Percentiles rank a stretch among this genome's conserved stretches.
Evolutionary conservation across 129 eudicot genomes (phyloP).

Genomic region (Deinandra increscens): DNA sequence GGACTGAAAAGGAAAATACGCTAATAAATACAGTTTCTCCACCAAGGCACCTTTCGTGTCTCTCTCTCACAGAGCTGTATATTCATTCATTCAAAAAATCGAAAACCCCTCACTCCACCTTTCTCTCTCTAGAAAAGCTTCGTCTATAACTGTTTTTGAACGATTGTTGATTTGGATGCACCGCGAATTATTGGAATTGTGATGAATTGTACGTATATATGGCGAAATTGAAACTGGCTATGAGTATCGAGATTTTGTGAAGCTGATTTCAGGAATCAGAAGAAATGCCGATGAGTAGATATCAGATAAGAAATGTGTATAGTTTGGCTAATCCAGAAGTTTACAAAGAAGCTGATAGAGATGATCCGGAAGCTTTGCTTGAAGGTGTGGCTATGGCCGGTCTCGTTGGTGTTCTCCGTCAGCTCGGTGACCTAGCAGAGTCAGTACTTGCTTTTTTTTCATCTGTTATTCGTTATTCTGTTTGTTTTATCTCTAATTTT

Average conservation of each 20-base stretch:
- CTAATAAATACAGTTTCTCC: conserved; percentile 20
- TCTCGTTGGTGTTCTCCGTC: conserved; percentile 89
- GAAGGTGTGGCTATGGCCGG: conserved; percentile 99
- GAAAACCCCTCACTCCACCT: conserved; percentile 12
- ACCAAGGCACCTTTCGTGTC: background rate
- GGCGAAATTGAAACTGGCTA: conserved; percentile 5
- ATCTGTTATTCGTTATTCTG: background rate
- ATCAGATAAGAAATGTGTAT: conserved; percentile 77
- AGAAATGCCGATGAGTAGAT: conserved; percentile 69
- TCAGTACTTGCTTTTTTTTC: conserved; percentile 31
- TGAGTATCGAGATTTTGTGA: conserved; percentile 4
- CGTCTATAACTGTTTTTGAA: background rate
- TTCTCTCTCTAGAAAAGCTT: conserved; percentile 20
- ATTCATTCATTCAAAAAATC: conserved; percentile 26
- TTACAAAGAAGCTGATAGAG: conserved; percentile 68
- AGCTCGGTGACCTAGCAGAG: conserved; percentile 98
- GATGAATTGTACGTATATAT: background rate
- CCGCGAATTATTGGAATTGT: background rate
- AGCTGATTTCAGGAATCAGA: conserved; percentile 14
- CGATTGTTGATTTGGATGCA: conserved; percentile 14
- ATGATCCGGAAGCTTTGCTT: conserved; percentile 93
- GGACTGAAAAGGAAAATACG: background rate
- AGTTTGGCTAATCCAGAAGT: conserved; percentile 84
- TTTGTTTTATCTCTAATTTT: background rate
- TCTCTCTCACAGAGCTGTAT: conserved; percentile 17